Percentiles rank a stretch among this genome's conserved stretches.
Evolutionary conservation across 1,139 yeast genomes (phyloP).

Genomic region (Magnusiomyces clavatus): DNA sequence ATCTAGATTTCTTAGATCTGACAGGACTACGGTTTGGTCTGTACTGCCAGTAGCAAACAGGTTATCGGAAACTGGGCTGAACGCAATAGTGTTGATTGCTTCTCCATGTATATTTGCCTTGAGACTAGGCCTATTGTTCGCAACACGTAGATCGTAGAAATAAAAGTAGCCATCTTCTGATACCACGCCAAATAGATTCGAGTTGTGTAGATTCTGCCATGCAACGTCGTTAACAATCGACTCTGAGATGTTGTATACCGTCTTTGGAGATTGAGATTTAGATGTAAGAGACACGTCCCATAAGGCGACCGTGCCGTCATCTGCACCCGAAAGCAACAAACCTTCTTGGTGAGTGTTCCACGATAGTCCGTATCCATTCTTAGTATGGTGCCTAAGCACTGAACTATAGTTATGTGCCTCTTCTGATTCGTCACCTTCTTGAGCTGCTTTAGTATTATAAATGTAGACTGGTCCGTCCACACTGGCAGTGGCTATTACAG

Average conservation of each 20-base stretch:
- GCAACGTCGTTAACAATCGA: conserved; percentile 35
- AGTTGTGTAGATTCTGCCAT: conserved; percentile 41
- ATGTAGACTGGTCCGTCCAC: conserved; percentile 67
- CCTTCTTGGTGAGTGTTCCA: conserved; percentile 46
- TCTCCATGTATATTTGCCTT: conserved; percentile 24
- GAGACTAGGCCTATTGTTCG: conserved; percentile 2
- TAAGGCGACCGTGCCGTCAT: conserved; percentile 57
- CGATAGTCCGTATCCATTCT: conserved; percentile 64
- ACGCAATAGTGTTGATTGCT: conserved; percentile 59
- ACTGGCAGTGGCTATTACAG: conserved; percentile 67
- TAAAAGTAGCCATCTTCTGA: conserved; percentile 64
- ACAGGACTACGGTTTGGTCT: conserved; percentile 48
- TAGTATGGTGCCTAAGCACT: conserved; percentile 51
- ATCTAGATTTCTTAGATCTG: conserved; percentile 55
- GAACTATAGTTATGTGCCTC: conserved; percentile 4
- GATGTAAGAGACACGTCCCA: conserved; percentile 38
- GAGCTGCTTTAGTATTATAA: conserved; percentile 23
- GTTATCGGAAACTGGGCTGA: conserved; percentile 48
- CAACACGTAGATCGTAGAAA: conserved; percentile 45
- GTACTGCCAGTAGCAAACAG: conserved; percentile 67
- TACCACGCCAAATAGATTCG: conserved; percentile 55
- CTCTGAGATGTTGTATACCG: conserved; percentile 19
- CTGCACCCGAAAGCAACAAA: conserved; percentile 55
- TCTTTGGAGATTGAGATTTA: neutral
- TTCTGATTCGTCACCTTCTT: neutral